Base-by-base conservation (phyloP, 768 basidiomycete species). In the Boletus sp. region DNA sequence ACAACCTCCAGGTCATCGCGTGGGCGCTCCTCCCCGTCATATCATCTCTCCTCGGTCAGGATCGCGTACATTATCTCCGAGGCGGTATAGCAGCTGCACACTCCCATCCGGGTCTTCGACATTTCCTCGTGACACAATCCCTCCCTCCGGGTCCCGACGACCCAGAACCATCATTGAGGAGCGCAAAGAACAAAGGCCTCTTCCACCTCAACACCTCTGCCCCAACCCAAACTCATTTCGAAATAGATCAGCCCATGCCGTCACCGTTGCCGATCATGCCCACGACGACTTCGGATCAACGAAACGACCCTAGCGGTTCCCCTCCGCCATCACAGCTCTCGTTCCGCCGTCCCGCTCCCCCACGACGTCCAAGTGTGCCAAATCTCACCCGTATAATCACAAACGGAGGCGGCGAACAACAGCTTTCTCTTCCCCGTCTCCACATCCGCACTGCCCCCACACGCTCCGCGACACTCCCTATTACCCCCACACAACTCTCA, bases 21-120 rank as follows among this genome's bases (percentile, higher is more conserved):
- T 92, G 90, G 88, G 81, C 82, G 1, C 76, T 93, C 34, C 76
- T 91, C 23, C 77, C 80, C 27, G 77, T 90, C 40, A 69, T 93
- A 5, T 65, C 77, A 5, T 80, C 85, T 6, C 75, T 92, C 39
- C 71, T 89, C 27, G 74, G 75, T 47, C 66, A 71, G 13, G 83
- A 82, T 58, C 75, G 68, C 46, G 81, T 83, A 10, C 80, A 84
- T 65, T 93, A 88, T 72, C 75, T 93, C 32, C 77, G 83, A 38
- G 88, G 90, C 8, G 90, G 90, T 15, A 79, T 91, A 33, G 76
- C 82, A 21, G 77, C 76, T 7, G 87, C 84, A 7, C 78, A 82
- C 4, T 76, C 79, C 43, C 78, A 89, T 65, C 78, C 79, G 1
- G 75, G 76, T 55, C 77, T 90, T 34, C 73, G 76, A 61, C 77